Evolutionary conservation across 345 rosid genomes (phyloP), one percentile per base, ranked within the genome.

Genomic region (Boechera retrofracta): DNA sequence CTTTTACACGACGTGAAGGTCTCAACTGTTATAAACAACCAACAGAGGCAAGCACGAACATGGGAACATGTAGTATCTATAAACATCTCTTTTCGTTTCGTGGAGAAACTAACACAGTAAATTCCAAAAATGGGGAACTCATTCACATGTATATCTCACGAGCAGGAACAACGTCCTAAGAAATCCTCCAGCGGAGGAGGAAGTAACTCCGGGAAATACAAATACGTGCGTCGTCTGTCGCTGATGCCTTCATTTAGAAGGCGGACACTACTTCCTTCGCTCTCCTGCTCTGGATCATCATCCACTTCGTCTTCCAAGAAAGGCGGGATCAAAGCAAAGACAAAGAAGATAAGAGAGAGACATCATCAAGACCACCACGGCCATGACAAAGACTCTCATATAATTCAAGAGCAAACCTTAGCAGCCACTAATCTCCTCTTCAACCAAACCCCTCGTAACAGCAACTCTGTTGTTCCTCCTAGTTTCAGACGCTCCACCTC

Each of bases 401-500:
- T 84, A 67, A 77, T 87, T 71, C 90, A 83, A 42, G 91, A 91
- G 69, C 91, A 88, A 73, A 89, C 91, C 49, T 42, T 89, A 41
- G 95, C 95, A 11, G 93, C 95, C 18, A 71, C 75, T 35, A 73
- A 73, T 73, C 83, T 88, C 79, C 85, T 89, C 71, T 88, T 87
- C 73, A 80, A 84, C 66, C 94, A 87, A 71, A 73, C 71, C 6
- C 84, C 81, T 39, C 82, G 82, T 45, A 81, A 67, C 65, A 87
- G 86, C 29, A 83, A 72, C 10, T 84, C 69, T 42, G 76, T 82
- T 72, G 81, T 88, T 3, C 75, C 75, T 45, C 64, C 74, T 42
- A 69, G 51, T 31, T 88, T 89, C 84, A 91, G 89, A 72, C 89
- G 97, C 8, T 91, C 97, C 5, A 61, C 89, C 41, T 93, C 95